These are phyloP conservation scores for Bothriochloa decipiens DNA, from an alignment of 176 grass and related monocot genomes.

Conservation along the genomic window DNA sequence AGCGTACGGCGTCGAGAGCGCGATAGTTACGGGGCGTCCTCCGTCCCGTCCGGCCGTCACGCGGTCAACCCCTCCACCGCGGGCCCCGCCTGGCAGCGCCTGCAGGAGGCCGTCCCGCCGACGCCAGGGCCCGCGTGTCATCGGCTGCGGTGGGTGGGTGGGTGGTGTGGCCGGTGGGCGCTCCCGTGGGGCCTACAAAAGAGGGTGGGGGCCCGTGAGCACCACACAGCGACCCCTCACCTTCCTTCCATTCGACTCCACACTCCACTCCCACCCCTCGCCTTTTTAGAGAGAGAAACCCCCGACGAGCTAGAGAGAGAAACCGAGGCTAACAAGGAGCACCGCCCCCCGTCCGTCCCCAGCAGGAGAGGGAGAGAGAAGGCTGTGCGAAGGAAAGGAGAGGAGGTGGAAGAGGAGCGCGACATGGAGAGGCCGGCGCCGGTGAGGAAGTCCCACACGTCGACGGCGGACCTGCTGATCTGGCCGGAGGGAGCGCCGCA, in stretches of 20 bases:
- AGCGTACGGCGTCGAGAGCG: background rate
- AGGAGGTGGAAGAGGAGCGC: background rate
- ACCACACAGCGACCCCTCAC: slow-evolving; percentile 61
- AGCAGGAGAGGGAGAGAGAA: background rate
- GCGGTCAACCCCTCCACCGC: background rate
- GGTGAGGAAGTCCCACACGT: slow-evolving; percentile 90
- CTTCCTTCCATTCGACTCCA: slow-evolving; percentile 86
- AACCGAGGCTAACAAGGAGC: background rate
- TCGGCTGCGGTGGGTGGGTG: background rate
- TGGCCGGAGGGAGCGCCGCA: slow-evolving; percentile 70
- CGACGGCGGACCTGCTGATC: slow-evolving; percentile 88
- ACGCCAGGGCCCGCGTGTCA: background rate
- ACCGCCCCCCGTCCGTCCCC: background rate
- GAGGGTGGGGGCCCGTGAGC: slow-evolving; percentile 32
- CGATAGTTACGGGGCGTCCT: slow-evolving; percentile 29
- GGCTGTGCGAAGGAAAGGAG: background rate
- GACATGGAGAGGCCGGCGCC: slow-evolving; percentile 87
- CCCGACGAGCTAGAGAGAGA: slow-evolving; percentile 38
- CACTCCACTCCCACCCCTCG: slow-evolving; percentile 31
- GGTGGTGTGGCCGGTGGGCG: slow-evolving; percentile 10
- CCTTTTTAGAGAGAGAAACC: slow-evolving; percentile 64
- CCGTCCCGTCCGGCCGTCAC: slow-evolving; percentile 1
- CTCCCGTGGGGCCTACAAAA: slow-evolving; percentile 37
- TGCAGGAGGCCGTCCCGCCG: fast-evolving
- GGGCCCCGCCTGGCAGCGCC: slow-evolving; percentile 1